phyloP scores from a whole-genome alignment of 208 protist species.

The Naegleria fowleri region DNA sequence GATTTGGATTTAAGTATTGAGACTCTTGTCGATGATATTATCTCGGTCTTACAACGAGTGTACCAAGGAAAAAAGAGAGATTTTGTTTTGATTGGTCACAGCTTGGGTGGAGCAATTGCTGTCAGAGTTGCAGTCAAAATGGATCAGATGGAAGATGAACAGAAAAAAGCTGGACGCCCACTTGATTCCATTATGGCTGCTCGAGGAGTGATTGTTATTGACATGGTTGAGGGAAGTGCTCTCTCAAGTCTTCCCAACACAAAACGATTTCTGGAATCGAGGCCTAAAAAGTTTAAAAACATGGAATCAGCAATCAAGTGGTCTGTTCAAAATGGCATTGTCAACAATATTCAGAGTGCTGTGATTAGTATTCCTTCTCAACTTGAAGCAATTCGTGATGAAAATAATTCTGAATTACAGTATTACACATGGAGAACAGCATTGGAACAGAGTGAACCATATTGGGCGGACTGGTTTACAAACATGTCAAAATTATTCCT shows the following conservation, averaged over 20 bases:
- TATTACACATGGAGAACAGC: slow-evolving; percentile 66
- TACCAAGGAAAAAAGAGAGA: slow-evolving; percentile 42
- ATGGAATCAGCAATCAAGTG: slow-evolving; percentile 63
- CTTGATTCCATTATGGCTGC: slow-evolving; percentile 32
- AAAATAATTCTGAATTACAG: slow-evolving; percentile 14
- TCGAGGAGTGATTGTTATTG: slow-evolving; percentile 65
- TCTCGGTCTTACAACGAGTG: slow-evolving; percentile 45
- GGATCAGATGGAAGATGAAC: slow-evolving; percentile 24
- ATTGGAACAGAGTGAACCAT: slow-evolving; percentile 54
- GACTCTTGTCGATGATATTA: slow-evolving; percentile 62
- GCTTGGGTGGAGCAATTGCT: slow-evolving; percentile 71
- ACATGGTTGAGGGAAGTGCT: slow-evolving; percentile 80
- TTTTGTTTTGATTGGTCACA: slow-evolving; percentile 73
- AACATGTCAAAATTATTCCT: slow-evolving; percentile 72
- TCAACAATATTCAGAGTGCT: slow-evolving; percentile 59
- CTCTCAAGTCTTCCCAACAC: slow-evolving; percentile 67
- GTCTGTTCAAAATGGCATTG: slow-evolving; percentile 64
- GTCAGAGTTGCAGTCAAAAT: slow-evolving; percentile 45
- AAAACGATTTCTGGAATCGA: slow-evolving; percentile 58
- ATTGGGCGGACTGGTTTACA: slow-evolving; percentile 76
- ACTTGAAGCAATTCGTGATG: slow-evolving; percentile 40
- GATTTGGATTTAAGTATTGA: slow-evolving; percentile 61
- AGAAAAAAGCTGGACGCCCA: background rate
- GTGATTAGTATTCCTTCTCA: slow-evolving; percentile 65
- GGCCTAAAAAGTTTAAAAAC: slow-evolving; percentile 58